phyloP scores from a whole-genome alignment of 768 basidiomycete genomes.

The Inosperma sp. region DNA sequence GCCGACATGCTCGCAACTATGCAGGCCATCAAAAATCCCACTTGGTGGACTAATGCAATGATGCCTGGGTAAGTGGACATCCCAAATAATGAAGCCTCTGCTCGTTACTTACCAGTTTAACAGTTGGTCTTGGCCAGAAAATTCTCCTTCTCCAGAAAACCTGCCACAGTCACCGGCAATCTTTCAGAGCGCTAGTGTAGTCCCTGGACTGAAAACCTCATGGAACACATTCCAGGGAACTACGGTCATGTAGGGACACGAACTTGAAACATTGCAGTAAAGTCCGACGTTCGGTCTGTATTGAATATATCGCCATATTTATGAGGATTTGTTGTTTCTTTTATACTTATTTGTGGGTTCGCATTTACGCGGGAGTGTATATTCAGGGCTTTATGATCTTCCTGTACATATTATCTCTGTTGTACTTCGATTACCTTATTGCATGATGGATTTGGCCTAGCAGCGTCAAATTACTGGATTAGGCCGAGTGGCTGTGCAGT shows the following conservation, averaged over 20 bases:
- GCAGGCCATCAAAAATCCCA: conserved; percentile 65
- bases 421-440: no score
- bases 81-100: no score
- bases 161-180: no score
- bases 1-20: conserved; percentile 68
- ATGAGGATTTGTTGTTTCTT: background rate
- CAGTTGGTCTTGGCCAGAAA: conserved; percentile 38
- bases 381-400: background rate
- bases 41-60: conserved; percentile 78
- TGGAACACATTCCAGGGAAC: conserved; percentile 11
- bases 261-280: background rate
- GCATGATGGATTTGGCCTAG: no score
- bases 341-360: background rate
- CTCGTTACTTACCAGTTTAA: conserved; percentile 3
- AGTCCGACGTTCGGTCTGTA: no score
- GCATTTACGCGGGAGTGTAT: background rate
- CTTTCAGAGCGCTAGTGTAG: background rate
- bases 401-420: no score
- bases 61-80: conserved; percentile 64
- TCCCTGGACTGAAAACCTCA: background rate
- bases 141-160: conserved; percentile 31
- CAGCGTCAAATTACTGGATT: no score
- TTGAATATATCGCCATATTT: no score
- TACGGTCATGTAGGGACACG: conserved; percentile 3
- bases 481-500: conserved; percentile 21